Base-by-base conservation (phyloP, 2,329 filamentous ascomycete species). In the Colletotrichum sp. region DNA sequence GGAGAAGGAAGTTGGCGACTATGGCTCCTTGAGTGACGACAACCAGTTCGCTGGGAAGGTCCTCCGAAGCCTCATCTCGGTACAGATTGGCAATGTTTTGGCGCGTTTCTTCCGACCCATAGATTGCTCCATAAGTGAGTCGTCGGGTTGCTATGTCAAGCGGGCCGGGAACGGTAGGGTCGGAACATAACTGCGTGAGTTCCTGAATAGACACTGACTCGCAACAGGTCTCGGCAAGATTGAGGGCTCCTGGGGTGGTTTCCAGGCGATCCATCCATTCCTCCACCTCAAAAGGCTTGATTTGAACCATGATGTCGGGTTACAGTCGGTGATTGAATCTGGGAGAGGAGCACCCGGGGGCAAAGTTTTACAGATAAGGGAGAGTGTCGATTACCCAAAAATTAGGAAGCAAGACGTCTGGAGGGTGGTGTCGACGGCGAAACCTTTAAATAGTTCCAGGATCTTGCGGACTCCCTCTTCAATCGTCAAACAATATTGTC, bases 151-250 rank as follows among this genome's bases (percentile, higher is more conserved):
- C 90, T 57, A 62, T 57, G 85, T 86, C 81, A 85, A 90, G 68
- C 80, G 89, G 84, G 72, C 84, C 69, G 77, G 83, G 77, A 8
- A 81, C 77, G 65, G 82, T 80, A 66, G 90, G 89, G 79, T 92
- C 89, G 63, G 90, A 90, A 74, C 86, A 92, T 30, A 96, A 83
- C 1, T 84, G 83, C 9, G 88, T 85, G 5, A 96, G 88, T 64
- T 96, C 91, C 28, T 93, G 88, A 76, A 96, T 86, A 0, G 94
- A 96, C 22, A 96, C 87, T 3, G 94, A 95, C 3, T 93, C 92
- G 71, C 91, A 93, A 81, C 95, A 96, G 1, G 95, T 96, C 84
- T 96, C 95, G 72, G 94, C 93, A 60, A 96, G 90, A 83, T 98
- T 96, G 82, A 92, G 82, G 2, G 90, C 88, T 8, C 86, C 88